Base-by-base conservation (phyloP, 2,329 filamentous ascomycete species). In the Geosmithia flava region DNA sequence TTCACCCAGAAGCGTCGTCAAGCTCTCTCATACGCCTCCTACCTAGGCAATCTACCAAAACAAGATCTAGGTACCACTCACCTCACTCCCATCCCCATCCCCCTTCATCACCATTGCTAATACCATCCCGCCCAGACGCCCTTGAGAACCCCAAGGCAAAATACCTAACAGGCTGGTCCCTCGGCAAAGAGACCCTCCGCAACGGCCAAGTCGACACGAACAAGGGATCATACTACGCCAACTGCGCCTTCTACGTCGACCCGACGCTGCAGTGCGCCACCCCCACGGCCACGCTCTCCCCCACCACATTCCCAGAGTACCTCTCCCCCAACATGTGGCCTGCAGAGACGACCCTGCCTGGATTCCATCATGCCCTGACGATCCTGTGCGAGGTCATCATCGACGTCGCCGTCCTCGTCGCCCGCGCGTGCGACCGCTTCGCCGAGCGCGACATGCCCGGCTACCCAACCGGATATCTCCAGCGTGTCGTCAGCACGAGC, bases 271-370 rank as follows among this genome's bases (percentile, higher is more conserved):
- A 81, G 47, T 80, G 76, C 52, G 81, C 82, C 17, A 66, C 67
- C 39, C 83, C 85, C 0, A 80, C 76, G 1, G 55, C 66, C 16
- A 69, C 72, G 44, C 81, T 81, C 64, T 74, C 73, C 30, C 56
- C 71, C 1, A 71, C 72, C 8, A 78, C 83, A 50, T 87, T 95
- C 57, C 81, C 88, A 2, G 90, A 95, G 65, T 96, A 97, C 64
- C 85, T 93, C 1, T 83, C 85, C 5, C 81, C 87, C 1, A 97
- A 96, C 61, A 75, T 95, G 49, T 98, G 93, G 93, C 93, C 50
- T 0, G 64, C 70, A 0, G 73, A 82, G 45, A 64, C 69, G 3
- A 69, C 78, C 1, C 72, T 97, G 1, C 86, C 88, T 0, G 85
- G 84, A 0, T 96, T 96, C 68, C 77, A 78, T 51, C 65, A 70